Conservation (phyloP, 345 rosid genomes). For the Brassica carinata region DNA sequence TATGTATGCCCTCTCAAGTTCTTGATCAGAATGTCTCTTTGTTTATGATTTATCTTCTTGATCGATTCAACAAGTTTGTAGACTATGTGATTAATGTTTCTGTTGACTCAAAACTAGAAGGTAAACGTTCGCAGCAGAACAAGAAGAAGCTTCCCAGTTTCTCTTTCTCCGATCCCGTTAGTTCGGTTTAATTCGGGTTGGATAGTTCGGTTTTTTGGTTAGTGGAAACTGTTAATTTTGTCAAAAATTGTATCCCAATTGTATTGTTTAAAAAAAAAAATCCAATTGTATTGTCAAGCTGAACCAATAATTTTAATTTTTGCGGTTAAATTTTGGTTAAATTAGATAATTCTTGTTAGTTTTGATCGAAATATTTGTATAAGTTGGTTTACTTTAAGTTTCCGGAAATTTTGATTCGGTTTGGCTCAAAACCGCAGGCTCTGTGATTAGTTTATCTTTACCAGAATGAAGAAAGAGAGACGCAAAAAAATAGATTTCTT, state of each 20-base stretch:
- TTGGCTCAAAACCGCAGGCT: not conserved
- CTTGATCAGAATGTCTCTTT: not conserved
- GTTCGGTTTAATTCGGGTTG: not conserved
- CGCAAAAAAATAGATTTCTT: slow-evolving; percentile 12
- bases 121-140: not conserved
- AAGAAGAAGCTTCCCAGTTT: not conserved
- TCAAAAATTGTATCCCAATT: not conserved
- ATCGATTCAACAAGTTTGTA: not conserved
- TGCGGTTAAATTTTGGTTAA: not conserved
- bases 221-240: not conserved
- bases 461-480: slow-evolving; percentile 3
- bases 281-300: not conserved
- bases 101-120: not conserved
- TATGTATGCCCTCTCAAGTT: slow-evolving; percentile 28
- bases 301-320: not conserved
- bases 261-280: too few species aligned
- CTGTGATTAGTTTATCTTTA: not conserved
- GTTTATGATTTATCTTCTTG: slow-evolving; percentile 5
- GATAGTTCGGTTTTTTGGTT: not conserved
- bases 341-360: not conserved
- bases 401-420: not conserved
- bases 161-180: not conserved
- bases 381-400: not conserved
- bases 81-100: slow-evolving; percentile 1
- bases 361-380: not conserved